phyloP scores from a whole-genome alignment of 257 asterid genomes.

The Gardenia jasminoides region DNA sequence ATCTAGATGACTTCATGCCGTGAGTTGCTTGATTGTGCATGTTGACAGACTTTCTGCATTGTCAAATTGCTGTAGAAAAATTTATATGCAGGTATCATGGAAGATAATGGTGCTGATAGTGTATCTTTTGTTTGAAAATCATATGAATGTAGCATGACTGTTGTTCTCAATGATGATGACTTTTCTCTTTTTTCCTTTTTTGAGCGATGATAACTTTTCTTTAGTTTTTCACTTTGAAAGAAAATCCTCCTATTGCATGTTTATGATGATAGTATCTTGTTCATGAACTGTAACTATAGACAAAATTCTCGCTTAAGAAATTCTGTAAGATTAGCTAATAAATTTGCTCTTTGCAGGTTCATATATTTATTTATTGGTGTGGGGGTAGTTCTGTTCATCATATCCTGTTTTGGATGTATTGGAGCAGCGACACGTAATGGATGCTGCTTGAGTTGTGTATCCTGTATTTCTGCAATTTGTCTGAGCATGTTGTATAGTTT shows the following conservation, averaged over 20 bases:
- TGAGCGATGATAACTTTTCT: too few relatives aligned
- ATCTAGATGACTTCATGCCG: neutral
- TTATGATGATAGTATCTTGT: neutral
- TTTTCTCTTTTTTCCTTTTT: too few relatives aligned
- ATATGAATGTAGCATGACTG: neutral
- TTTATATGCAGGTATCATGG: neutral
- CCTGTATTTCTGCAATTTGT: conserved; percentile 36
- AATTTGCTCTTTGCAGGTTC: conserved; percentile 62
- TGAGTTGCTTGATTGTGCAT: neutral
- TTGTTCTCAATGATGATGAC: neutral
- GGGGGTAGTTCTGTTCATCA: conserved; percentile 65
- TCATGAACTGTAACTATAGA: neutral
- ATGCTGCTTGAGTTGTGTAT: conserved; percentile 95
- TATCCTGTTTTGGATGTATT: conserved; percentile 92
- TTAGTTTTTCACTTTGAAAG: neutral
- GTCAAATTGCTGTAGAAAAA: neutral
- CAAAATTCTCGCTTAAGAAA: conserved; percentile 2
- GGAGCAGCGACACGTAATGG: conserved; percentile 67
- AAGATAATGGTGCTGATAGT: neutral
- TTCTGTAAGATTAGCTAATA: conserved; percentile 11
- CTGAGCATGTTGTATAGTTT: neutral
- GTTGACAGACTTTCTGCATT: neutral
- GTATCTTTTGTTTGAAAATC: neutral
- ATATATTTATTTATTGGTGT: conserved; percentile 76
- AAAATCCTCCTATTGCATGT: neutral